A percentile compares a stretch with the other conserved stretches of the same genome.
Conservation (phyloP, 352 stramenopile genomes). For the Globisporangium middletonii region DNA sequence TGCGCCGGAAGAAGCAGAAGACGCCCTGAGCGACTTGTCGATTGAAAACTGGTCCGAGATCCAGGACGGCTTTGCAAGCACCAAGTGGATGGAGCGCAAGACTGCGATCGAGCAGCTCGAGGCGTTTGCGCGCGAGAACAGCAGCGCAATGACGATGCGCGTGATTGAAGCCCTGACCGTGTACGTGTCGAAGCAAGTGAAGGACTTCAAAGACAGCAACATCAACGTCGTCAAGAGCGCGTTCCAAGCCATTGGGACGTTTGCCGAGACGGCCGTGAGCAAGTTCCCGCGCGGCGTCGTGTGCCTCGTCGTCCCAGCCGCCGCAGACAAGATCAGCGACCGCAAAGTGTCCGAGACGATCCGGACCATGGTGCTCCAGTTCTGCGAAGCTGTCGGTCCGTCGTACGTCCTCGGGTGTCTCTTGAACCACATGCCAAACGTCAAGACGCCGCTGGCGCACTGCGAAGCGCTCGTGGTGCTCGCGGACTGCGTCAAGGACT, state of each 20-base stretch:
- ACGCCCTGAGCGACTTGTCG: slow-evolving; percentile 44
- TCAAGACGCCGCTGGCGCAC: slow-evolving; percentile 76
- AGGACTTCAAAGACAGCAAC: slow-evolving; percentile 87
- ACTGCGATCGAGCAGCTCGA: slow-evolving; percentile 65
- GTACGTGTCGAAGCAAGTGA: slow-evolving; percentile 69
- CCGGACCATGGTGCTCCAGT: slow-evolving; percentile 61
- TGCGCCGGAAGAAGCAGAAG: slow-evolving; percentile 60
- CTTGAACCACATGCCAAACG: slow-evolving; percentile 65
- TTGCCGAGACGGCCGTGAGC: slow-evolving; percentile 45
- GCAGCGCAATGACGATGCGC: slow-evolving; percentile 42
- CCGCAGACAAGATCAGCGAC: slow-evolving; percentile 81
- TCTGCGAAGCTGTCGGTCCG: slow-evolving; percentile 71
- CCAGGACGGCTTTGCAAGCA: slow-evolving; percentile 50
- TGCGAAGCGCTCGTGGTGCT: slow-evolving; percentile 62
- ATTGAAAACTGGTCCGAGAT: slow-evolving; percentile 56
- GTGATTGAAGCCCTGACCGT: slow-evolving; percentile 74
- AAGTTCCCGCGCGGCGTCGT: slow-evolving; percentile 77
- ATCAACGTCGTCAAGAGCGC: slow-evolving; percentile 85
- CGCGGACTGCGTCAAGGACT: slow-evolving; percentile 67
- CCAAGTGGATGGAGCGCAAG: slow-evolving; percentile 85
- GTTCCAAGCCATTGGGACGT: slow-evolving; percentile 74
- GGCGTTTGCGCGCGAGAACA: slow-evolving; percentile 44
- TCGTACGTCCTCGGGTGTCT: slow-evolving; percentile 74
- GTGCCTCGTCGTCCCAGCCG: slow-evolving; percentile 54
- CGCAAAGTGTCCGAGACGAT: slow-evolving; percentile 70